Evolutionary conservation across 2,329 filamentous ascomycete species (phyloP), one percentile per base, ranked within the genome.

Genomic region (Aspergillus tubingensis): DNA sequence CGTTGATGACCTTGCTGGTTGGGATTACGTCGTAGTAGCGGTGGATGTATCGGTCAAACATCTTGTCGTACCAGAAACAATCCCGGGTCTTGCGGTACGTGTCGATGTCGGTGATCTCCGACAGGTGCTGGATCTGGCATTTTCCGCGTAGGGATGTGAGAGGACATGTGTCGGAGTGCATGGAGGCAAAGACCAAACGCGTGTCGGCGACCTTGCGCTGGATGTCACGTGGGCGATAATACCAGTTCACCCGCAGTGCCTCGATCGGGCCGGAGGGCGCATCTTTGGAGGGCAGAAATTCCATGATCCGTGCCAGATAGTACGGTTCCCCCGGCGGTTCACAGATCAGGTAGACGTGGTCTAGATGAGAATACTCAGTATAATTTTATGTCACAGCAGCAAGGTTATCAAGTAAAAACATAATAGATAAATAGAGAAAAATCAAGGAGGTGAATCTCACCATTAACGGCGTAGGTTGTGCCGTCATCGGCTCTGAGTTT

Each of bases 261-360:
- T 97, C 94, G 65, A 99, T 88, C 1, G 90, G 88, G 61, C 87
- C 86, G 57, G 82, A 83, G 38, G 82, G 79, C 74, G 93, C 86
- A 72, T 94, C 92, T 70, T 93, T 87, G 71, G 84, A 81, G 72
- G 96, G 92, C 69, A 97, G 82, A 75, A 98, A 98, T 76, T 99
- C 94, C 95, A 99, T 99, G 76, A 99, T 95, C 69, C 95, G 91
- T 65, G 91, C 95, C 66, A 99, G 82, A 76, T 99, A 99, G 80
- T 99, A 99, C 58, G 95, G 95, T 79, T 99, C 95, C 56, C 95
- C 95, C 15, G 95, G 95, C 54, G 95, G 95, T 78, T 99, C 95
- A 79, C 93, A 98, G 65, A 99, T 90, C 64, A 98, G 86, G 82
- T 98, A 99, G 67, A 96, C 91, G 81, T 98, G 87, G 78, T 91